These are phyloP conservation scores for Suhomyces yuchorum DNA, from an alignment of 1,139 yeast species.

Conservation along the genomic window DNA sequence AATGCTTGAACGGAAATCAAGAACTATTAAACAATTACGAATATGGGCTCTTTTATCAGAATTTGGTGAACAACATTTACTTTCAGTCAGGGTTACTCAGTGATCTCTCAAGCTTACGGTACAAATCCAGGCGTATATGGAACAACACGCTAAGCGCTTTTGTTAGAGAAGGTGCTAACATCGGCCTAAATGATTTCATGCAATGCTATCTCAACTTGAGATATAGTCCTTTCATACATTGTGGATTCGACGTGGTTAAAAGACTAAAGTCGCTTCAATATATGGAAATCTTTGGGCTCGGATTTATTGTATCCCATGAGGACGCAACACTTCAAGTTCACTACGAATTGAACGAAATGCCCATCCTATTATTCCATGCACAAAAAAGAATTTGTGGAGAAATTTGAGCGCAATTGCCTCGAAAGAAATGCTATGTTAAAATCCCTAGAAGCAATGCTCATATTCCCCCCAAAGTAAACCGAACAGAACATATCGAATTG, in stretches of 20 bases:
- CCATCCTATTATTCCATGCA: not conserved
- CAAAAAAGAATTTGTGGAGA: not conserved
- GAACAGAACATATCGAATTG: too few species aligned
- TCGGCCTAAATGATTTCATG: conserved; percentile 17
- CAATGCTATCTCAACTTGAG: conserved; percentile 17
- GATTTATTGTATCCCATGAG: not conserved
- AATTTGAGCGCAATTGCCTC: not conserved
- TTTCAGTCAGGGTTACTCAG: conserved; percentile 12
- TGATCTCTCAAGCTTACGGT: conserved; percentile 10
- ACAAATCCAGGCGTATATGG: conserved; percentile 3
- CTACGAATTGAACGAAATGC: conserved; percentile 3
- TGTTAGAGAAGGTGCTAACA: conserved; percentile 9
- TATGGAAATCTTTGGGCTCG: conserved; percentile 8
- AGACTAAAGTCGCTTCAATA: conserved; percentile 6
- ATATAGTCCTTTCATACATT: conserved; percentile 17
- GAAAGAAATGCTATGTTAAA: too few species aligned
- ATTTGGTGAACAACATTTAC: conserved; percentile 13
- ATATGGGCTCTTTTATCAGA: conserved; percentile 20
- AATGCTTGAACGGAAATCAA: conserved; percentile 16
- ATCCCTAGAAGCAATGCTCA: too few species aligned
- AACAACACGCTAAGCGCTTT: conserved; percentile 20
- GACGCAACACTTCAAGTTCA: not conserved
- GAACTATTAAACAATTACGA: conserved; percentile 19
- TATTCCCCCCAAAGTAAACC: too few species aligned
- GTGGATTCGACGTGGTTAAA: conserved; percentile 14